A percentile compares a stretch with the other conserved stretches of the same genome.
Conservation (phyloP, 164 flowering plant species). For the Umbilicus rupestris region DNA sequence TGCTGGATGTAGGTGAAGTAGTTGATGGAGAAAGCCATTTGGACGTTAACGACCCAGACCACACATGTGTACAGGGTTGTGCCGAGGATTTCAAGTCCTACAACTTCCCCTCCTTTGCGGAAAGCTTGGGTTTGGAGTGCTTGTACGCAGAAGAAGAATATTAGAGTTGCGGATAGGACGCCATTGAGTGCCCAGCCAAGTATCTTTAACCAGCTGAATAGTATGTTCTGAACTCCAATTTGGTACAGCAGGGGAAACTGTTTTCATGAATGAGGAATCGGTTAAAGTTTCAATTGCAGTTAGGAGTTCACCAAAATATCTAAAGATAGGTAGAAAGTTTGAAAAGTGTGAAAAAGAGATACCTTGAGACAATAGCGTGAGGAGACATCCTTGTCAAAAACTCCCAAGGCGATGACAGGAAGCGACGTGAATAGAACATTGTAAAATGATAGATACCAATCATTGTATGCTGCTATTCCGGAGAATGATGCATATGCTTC, state of each 20-base stretch:
- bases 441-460: conserved; percentile 44
- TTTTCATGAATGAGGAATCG: background rate
- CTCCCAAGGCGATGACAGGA: conserved; percentile 53
- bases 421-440: conserved; percentile 59
- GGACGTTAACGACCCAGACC: conserved; percentile 45
- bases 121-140: conserved; percentile 34
- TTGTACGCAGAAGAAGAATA: conserved; percentile 35
- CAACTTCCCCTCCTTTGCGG: conserved; percentile 37
- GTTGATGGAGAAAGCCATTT: conserved; percentile 42
- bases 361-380: conserved; percentile 43
- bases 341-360: background rate
- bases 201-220: conserved; percentile 44
- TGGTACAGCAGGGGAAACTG: conserved; percentile 57
- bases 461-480: conserved; percentile 44
- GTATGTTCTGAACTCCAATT: conserved; percentile 44
- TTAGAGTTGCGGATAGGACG: conserved; percentile 20
- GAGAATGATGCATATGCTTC: conserved; percentile 49
- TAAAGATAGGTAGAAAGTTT: background rate
- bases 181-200: conserved; percentile 49
- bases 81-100: conserved; percentile 34
- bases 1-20: conserved; percentile 49
- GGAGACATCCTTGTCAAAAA: conserved; percentile 51
- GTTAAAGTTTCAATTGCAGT: background rate
- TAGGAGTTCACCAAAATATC: background rate
- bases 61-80: conserved; percentile 42